phyloP scores from a whole-genome alignment of 2,329 filamentous ascomycete genomes.

The Cryoendolithus antarcticus region DNA sequence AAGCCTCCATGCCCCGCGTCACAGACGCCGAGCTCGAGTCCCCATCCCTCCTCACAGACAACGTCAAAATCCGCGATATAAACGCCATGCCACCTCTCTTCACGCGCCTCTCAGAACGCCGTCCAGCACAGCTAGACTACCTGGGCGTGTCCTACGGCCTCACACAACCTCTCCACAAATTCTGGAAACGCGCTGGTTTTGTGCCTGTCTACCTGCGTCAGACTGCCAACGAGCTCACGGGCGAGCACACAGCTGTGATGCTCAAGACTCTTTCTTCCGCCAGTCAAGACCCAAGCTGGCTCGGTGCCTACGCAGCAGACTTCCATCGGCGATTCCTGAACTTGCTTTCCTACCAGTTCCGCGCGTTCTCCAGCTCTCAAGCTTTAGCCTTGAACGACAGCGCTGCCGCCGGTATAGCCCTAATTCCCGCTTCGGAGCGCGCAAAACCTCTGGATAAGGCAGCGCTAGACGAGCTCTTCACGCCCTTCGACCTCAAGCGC shows the following conservation, averaged over 20 bases:
- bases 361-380: conserved; percentile 61
- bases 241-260: conserved; percentile 98
- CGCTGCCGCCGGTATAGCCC: conserved; percentile 56
- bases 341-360: conserved; percentile 86
- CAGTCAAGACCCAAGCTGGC: conserved; percentile 64
- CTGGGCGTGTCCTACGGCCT: conserved; percentile 91
- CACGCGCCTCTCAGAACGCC: conserved; percentile 71
- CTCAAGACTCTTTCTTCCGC: conserved; percentile 58
- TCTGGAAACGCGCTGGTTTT: conserved; percentile 87
- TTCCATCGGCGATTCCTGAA: conserved; percentile 91
- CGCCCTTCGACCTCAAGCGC: conserved; percentile 88
- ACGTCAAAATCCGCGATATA: conserved; percentile 82
- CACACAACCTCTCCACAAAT: conserved; percentile 77
- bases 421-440: conserved; percentile 42
- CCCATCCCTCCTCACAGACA: conserved; percentile 67
- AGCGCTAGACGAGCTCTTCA: conserved; percentile 66
- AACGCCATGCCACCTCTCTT: conserved; percentile 89
- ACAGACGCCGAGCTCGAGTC: conserved; percentile 72
- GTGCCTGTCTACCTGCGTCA: conserved; percentile 87
- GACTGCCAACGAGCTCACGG: conserved; percentile 90
- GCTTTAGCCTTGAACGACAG: conserved; percentile 84
- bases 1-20: conserved; percentile 55
- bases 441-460: conserved; percentile 52
- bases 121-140: conserved; percentile 73
- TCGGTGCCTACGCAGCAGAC: conserved; percentile 80